Evolutionary conservation across 768 basidiomycete genomes (phyloP).

Genomic region (Thelephora aurantiotincta): DNA sequence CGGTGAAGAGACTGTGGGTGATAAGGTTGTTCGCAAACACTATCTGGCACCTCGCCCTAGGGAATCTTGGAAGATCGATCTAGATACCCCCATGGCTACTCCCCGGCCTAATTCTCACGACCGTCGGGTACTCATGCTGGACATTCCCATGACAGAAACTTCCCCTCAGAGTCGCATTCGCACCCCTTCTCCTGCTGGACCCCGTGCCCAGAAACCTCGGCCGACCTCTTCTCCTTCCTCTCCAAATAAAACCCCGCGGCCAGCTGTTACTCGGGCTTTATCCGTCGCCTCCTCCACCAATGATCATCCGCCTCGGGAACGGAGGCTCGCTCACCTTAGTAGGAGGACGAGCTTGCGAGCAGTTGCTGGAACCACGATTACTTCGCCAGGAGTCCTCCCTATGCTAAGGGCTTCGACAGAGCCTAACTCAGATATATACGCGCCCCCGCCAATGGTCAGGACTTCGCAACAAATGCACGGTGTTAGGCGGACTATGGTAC

Average conservation of each 20-base stretch:
- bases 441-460: too few relatives aligned
- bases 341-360: too few relatives aligned
- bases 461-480: too few relatives aligned
- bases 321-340: too few relatives aligned
- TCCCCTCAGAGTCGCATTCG: slow-evolving; percentile 21
- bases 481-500: too few relatives aligned
- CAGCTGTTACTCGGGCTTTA: too few relatives aligned
- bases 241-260: neutral
- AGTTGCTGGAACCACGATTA: too few relatives aligned
- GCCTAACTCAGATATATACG: too few relatives aligned
- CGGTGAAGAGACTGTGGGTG: slow-evolving; percentile 13
- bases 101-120: neutral
- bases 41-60: slow-evolving; percentile 27
- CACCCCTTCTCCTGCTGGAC: slow-evolving; percentile 36
- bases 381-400: too few relatives aligned
- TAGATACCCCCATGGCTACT: slow-evolving; percentile 5
- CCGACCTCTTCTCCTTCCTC: slow-evolving; percentile 9
- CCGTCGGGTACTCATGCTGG: slow-evolving; percentile 3
- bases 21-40: slow-evolving; percentile 23
- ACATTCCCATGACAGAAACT: slow-evolving; percentile 9
- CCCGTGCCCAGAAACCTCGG: slow-evolving; percentile 23
- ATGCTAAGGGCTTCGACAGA: too few relatives aligned
- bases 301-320: slow-evolving; percentile 1
- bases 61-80: slow-evolving; percentile 12
- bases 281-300: neutral